These are phyloP conservation scores for Tetradesmus obliquus DNA, from an alignment of 139 green algal genomes.

Conservation along the genomic window DNA sequence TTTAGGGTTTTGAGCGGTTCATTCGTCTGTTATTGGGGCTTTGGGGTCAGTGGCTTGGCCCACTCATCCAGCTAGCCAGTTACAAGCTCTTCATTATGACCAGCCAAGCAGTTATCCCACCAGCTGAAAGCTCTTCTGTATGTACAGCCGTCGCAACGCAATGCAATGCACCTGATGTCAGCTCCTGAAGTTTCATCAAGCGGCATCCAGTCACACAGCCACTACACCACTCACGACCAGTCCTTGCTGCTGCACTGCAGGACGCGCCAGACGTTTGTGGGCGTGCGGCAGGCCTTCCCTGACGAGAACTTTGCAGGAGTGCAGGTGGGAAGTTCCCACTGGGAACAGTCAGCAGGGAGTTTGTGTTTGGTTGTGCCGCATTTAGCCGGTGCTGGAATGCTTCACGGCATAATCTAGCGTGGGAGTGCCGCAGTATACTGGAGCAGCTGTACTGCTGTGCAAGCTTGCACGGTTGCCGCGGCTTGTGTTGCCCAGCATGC, in stretches of 20 bases:
- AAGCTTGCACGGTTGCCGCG: too few species aligned
- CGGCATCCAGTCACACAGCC: not conserved
- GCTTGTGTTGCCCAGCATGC: too few species aligned
- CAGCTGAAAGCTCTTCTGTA: too few species aligned
- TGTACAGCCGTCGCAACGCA: not conserved
- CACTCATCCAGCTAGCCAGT: too few species aligned
- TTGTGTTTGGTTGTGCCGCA: not conserved
- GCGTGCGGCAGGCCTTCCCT: constrained; percentile 35
- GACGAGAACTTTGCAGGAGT: constrained; percentile 41
- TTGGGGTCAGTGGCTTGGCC: not conserved
- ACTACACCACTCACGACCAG: not conserved
- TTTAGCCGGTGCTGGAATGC: not conserved
- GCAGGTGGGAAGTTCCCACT: constrained; percentile 1
- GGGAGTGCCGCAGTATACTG: too few species aligned
- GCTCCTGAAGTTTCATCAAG: too few species aligned
- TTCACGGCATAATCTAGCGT: too few species aligned
- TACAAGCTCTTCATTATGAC: too few species aligned
- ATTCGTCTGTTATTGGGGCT: not conserved
- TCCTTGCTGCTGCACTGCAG: not conserved
- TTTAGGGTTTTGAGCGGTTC: not conserved
- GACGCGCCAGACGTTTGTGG: constrained; percentile 50
- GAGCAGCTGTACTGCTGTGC: too few species aligned
- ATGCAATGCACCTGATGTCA: not conserved
- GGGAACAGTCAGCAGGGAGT: not conserved
- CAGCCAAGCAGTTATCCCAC: too few species aligned